Evolutionary conservation across 148 eudicot genomes (phyloP).

Genomic region (Chenopodium formosanum): DNA sequence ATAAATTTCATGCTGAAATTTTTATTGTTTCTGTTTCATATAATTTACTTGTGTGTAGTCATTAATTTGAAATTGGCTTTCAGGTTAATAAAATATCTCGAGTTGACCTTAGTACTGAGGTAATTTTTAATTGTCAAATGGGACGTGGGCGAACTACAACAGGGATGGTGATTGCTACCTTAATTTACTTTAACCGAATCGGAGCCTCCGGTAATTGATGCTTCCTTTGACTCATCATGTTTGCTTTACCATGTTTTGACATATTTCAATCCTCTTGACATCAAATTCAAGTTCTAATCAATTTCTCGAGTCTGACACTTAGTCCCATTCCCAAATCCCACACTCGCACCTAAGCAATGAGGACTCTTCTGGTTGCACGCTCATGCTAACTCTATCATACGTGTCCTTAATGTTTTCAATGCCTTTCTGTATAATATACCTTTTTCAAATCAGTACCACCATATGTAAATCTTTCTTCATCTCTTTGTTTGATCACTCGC

Average conservation of each 20-base stretch:
- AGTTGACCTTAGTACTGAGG: slow-evolving; percentile 62
- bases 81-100: slow-evolving; percentile 78
- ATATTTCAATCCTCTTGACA: neutral
- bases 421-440: too few species aligned
- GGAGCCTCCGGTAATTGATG: slow-evolving; percentile 79
- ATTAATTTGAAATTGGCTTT: slow-evolving; percentile 21
- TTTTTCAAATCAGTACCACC: too few species aligned
- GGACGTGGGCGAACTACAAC: slow-evolving; percentile 98
- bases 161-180: slow-evolving; percentile 98
- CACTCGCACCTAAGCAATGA: too few species aligned
- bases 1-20: neutral
- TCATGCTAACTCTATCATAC: too few species aligned
- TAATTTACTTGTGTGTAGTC: slow-evolving; percentile 18
- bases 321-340: too few species aligned
- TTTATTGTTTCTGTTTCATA: slow-evolving; percentile 18
- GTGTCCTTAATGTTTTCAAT: too few species aligned
- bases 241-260: slow-evolving; percentile 5
- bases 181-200: slow-evolving; percentile 75
- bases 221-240: slow-evolving; percentile 12
- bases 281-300: neutral
- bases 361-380: too few species aligned
- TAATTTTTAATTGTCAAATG: slow-evolving; percentile 96
- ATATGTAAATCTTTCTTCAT: too few species aligned
- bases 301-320: too few species aligned
- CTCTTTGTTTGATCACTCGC: too few species aligned